Conservation (phyloP, 2,329 filamentous ascomycete genomes). For the Apiospora aurea region DNA sequence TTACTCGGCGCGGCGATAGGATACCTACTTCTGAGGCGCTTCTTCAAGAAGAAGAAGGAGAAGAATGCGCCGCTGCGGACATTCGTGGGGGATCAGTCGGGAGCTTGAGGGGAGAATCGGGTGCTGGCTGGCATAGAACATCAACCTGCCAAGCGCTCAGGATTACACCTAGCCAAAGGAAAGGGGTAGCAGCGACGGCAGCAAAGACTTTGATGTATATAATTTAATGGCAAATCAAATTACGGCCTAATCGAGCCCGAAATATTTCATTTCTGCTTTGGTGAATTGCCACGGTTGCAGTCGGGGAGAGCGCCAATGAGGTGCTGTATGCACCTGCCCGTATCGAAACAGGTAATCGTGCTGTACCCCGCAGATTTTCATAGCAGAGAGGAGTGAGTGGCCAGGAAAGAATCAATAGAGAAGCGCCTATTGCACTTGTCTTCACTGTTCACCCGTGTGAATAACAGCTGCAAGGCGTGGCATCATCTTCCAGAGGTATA, state of each 20-base stretch:
- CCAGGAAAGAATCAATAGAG: neutral
- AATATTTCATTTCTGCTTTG: neutral
- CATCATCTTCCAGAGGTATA: neutral
- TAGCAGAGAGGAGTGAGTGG: neutral
- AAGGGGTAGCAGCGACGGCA: neutral
- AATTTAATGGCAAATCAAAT: neutral
- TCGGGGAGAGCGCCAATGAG: neutral
- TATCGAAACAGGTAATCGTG: neutral
- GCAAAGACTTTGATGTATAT: neutral
- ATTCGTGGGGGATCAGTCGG: conserved; percentile 4
- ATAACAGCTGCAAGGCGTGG: neutral
- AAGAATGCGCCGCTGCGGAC: neutral
- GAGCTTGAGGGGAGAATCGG: neutral
- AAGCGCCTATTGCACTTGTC: neutral
- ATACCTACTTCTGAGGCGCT: neutral
- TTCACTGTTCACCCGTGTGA: neutral
- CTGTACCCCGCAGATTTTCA: neutral
- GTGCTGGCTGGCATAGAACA: neutral
- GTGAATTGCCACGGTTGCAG: neutral
- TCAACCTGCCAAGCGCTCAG: neutral
- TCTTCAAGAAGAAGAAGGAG: neutral
- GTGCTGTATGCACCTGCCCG: neutral
- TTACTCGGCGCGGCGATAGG: conserved; percentile 2
- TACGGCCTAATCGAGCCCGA: neutral
- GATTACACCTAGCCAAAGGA: neutral